phyloP scores from a whole-genome alignment of 2,329 filamentous ascomycete genomes.

The Colletotrichum sp. region DNA sequence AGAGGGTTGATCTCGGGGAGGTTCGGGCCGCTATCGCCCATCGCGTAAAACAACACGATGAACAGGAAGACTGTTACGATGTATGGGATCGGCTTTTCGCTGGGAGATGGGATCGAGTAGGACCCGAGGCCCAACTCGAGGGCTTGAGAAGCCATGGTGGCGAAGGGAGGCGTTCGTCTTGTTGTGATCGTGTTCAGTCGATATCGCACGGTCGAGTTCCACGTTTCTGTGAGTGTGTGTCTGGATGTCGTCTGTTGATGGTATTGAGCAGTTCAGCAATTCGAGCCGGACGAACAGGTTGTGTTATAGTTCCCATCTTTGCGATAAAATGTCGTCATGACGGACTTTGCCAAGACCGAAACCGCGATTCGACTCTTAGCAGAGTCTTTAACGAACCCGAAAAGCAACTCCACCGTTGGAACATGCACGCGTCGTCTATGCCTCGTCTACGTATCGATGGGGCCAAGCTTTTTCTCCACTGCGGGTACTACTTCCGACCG shows the following conservation, averaged over 20 bases:
- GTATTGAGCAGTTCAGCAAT: background rate
- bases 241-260: background rate
- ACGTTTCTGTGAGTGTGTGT: background rate
- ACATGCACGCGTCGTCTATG: background rate
- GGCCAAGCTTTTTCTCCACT: background rate
- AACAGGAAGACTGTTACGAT: background rate
- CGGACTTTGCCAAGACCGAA: background rate
- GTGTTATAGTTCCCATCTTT: background rate
- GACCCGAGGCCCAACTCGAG: background rate
- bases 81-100: background rate
- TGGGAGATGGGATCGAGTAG: constrained; percentile 3
- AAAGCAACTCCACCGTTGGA: background rate
- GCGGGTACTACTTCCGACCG: background rate
- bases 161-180: background rate
- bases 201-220: background rate
- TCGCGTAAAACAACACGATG: background rate
- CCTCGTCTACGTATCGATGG: background rate
- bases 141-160: background rate
- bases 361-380: background rate
- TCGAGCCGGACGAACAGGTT: background rate
- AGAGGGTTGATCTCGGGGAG: background rate
- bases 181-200: background rate
- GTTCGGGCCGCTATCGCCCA: background rate
- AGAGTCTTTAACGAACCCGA: background rate
- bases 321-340: background rate